Percentiles rank a stretch among this genome's conserved stretches.
Conservation (phyloP, 192 early-diverging fungal genomes). For the Podila horticola region DNA sequence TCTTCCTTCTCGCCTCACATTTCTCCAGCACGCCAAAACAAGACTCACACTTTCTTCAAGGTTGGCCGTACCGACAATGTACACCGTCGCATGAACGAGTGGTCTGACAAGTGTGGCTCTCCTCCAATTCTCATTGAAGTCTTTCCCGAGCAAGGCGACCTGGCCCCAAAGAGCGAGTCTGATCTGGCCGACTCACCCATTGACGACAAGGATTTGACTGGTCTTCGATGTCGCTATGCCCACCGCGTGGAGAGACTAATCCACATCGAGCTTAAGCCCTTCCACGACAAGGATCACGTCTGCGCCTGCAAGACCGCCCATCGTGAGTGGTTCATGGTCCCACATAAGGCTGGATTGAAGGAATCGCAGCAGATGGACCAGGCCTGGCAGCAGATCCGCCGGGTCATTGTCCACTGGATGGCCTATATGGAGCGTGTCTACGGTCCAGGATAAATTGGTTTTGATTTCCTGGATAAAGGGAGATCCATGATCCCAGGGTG, state of each 20-base stretch:
- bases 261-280: constrained; percentile 58
- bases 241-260: constrained; percentile 58
- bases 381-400: constrained; percentile 48
- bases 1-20: not conserved
- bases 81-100: constrained; percentile 56
- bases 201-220: constrained; percentile 24
- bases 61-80: constrained; percentile 59
- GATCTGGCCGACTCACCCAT: constrained; percentile 17
- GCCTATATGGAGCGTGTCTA: constrained; percentile 53
- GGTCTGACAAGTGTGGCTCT: constrained; percentile 58
- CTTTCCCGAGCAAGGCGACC: constrained; percentile 52
- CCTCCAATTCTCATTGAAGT: constrained; percentile 54
- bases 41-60: constrained; percentile 54
- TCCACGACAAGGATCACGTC: constrained; percentile 46
- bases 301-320: constrained; percentile 51
- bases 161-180: constrained; percentile 35
- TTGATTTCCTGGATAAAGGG: too few species aligned
- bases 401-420: constrained; percentile 55
- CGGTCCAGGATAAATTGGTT: constrained; percentile 41
- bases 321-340: constrained; percentile 59
- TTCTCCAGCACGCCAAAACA: constrained; percentile 20
- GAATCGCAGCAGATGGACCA: constrained; percentile 30
- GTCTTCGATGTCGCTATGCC: constrained; percentile 50
- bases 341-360: constrained; percentile 14
- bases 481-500: too few species aligned